phyloP scores from a whole-genome alignment of 1,284 basidiomycete species.

The Malassezia cuniculi region DNA sequence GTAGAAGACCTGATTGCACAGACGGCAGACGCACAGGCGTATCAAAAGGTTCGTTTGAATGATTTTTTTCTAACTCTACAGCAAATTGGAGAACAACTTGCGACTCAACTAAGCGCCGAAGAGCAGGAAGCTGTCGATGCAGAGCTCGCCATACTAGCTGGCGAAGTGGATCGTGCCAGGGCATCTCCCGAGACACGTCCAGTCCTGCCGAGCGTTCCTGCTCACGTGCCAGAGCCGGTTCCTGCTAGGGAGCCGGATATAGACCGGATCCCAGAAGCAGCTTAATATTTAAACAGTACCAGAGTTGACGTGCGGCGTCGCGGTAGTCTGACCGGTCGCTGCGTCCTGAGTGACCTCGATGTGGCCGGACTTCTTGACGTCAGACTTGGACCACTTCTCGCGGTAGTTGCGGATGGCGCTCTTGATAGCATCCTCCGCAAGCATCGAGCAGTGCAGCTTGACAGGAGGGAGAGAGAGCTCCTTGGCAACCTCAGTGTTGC shows the following conservation, averaged over 20 bases:
- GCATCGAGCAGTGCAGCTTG: slow-evolving; percentile 65
- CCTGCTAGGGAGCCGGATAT: too few species aligned
- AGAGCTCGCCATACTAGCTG: slow-evolving; percentile 49
- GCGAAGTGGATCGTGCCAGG: slow-evolving; percentile 3
- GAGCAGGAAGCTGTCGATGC: slow-evolving; percentile 85
- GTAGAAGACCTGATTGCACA: slow-evolving; percentile 88
- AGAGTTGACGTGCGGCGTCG: slow-evolving; percentile 53
- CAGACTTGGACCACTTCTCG: slow-evolving; percentile 28
- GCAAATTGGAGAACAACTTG: slow-evolving; percentile 83
- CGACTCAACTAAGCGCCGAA: slow-evolving; percentile 65
- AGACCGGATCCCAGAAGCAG: too few species aligned
- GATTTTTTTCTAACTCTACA: slow-evolving; percentile 39
- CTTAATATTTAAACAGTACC: slow-evolving; percentile 19
- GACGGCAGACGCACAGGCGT: slow-evolving; percentile 78
- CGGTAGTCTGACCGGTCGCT: slow-evolving; percentile 56
- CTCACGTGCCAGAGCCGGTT: too few species aligned
- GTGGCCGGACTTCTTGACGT: slow-evolving; percentile 49
- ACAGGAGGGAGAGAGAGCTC: slow-evolving; percentile 76
- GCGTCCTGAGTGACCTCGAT: slow-evolving; percentile 64
- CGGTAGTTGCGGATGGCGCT: slow-evolving; percentile 44
- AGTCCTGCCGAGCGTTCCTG: neutral
- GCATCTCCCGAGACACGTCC: too few species aligned
- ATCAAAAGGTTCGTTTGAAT: slow-evolving; percentile 57
- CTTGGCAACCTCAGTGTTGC: slow-evolving; percentile 98
- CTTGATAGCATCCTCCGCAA: slow-evolving; percentile 92